phyloP scores from a whole-genome alignment of 2,329 filamentous ascomycete genomes.

The Lachnellula arida region DNA sequence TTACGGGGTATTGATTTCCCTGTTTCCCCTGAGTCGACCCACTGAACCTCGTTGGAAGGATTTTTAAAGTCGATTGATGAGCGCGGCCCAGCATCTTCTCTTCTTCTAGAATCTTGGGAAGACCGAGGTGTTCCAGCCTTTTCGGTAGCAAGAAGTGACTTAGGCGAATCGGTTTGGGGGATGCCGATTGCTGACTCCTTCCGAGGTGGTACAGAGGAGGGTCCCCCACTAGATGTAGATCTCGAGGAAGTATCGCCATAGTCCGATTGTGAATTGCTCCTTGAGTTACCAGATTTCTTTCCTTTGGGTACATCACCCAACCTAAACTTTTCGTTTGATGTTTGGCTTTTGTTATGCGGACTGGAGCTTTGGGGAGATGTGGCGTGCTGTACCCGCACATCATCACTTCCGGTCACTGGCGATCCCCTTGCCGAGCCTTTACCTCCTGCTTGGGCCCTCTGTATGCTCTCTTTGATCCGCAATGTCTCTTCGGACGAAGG shows the following conservation, averaged over 20 bases:
- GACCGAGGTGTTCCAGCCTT: slow-evolving; percentile 44
- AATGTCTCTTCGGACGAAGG: slow-evolving; percentile 56
- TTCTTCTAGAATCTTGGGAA: slow-evolving; percentile 54
- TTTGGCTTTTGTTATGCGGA: slow-evolving; percentile 34
- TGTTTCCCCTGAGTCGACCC: slow-evolving; percentile 53
- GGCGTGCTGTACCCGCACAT: slow-evolving; percentile 27
- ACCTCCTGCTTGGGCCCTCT: slow-evolving; percentile 33
- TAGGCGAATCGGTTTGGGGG: slow-evolving; percentile 23
- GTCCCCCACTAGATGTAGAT: slow-evolving; percentile 33
- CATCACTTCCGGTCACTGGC: slow-evolving; percentile 24
- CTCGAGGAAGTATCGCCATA: slow-evolving; percentile 31
- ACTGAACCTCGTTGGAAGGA: slow-evolving; percentile 40
- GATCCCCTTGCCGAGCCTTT: slow-evolving; percentile 23
- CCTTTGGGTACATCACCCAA: slow-evolving; percentile 75
- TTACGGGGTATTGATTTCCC: slow-evolving; percentile 53
- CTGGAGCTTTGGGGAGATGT: slow-evolving; percentile 20
- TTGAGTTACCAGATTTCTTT: slow-evolving; percentile 43
- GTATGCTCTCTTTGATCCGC: slow-evolving; percentile 42
- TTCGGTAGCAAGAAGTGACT: slow-evolving; percentile 29
- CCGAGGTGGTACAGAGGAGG: slow-evolving; percentile 20
- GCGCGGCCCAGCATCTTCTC: slow-evolving; percentile 48
- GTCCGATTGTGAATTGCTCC: slow-evolving; percentile 36
- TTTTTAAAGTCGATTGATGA: slow-evolving; percentile 33
- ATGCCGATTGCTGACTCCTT: slow-evolving; percentile 19
- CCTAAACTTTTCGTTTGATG: slow-evolving; percentile 60